A percentile compares a stretch with the other conserved stretches of the same genome.
These are phyloP conservation scores for Stagonosporopsis cucurbitacearum DNA, from an alignment of 2,329 filamentous ascomycete genomes.

Conservation along the genomic window DNA sequence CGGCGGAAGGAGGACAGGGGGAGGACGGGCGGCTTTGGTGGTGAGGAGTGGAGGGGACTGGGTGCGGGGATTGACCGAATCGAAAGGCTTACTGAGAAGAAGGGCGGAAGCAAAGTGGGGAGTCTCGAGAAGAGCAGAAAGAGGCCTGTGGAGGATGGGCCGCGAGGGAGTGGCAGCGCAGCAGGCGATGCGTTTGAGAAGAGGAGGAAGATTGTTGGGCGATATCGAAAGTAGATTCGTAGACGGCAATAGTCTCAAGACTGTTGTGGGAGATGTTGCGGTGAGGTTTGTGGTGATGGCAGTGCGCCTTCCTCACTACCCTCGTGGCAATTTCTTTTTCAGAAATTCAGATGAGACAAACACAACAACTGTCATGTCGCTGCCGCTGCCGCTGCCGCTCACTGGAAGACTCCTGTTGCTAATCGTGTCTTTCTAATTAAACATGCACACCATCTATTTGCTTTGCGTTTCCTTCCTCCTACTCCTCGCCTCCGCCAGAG, in stretches of 20 bases:
- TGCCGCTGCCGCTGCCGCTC: not conserved
- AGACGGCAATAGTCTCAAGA: not conserved
- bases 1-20: slow-evolving; percentile 64
- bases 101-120: slow-evolving; percentile 54
- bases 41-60: slow-evolving; percentile 90
- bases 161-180: slow-evolving; percentile 67
- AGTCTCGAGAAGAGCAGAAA: slow-evolving; percentile 86
- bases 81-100: slow-evolving; percentile 77
- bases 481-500: not conserved
- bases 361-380: not conserved
- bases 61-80: slow-evolving; percentile 88
- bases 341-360: not conserved
- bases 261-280: not conserved
- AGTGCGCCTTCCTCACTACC: not conserved
- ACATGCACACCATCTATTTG: not conserved
- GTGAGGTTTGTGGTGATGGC: not conserved
- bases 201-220: slow-evolving; percentile 46
- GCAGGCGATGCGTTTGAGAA: slow-evolving; percentile 75
- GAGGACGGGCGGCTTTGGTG: slow-evolving; percentile 71
- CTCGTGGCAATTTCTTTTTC: not conserved
- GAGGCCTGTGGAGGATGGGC: slow-evolving; percentile 75
- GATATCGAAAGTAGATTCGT: slow-evolving; percentile 32
- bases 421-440: not conserved
- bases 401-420: not conserved
- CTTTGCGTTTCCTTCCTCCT: slow-evolving; percentile 3